A percentile compares a stretch with the other conserved stretches of the same genome.
These are phyloP conservation scores for Orbilia oligospora DNA, from an alignment of 2,329 filamentous ascomycete genomes.

Conservation along the genomic window DNA sequence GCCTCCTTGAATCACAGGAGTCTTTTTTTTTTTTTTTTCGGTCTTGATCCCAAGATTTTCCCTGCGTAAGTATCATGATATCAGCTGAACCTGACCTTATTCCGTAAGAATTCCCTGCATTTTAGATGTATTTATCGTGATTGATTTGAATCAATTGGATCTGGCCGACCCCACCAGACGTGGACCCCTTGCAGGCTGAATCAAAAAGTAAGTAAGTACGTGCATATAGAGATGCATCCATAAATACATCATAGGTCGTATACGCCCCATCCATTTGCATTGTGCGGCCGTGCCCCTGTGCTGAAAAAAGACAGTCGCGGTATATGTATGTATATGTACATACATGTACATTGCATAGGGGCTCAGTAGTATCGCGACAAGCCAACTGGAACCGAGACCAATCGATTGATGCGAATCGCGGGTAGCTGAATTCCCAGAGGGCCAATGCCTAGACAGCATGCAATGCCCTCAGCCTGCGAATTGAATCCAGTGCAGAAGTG, in stretches of 20 bases:
- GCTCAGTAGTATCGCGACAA: not conserved
- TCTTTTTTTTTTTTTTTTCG: constrained; percentile 4
- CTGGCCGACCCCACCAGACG: not conserved
- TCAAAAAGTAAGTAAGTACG: constrained; percentile 3
- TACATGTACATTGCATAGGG: not conserved
- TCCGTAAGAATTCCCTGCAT: not conserved
- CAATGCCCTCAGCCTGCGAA: not conserved
- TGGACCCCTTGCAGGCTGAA: constrained; percentile 44
- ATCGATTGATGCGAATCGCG: too few relatives aligned
- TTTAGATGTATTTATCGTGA: not conserved
- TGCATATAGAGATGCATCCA: constrained; percentile 2
- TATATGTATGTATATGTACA: not conserved
- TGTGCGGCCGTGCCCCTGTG: not conserved
- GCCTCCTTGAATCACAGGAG: constrained; percentile 36
- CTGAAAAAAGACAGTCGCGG: not conserved
- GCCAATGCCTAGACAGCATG: not conserved
- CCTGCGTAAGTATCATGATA: not conserved
- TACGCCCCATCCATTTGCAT: not conserved
- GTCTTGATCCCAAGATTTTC: not conserved
- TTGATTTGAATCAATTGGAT: not conserved
- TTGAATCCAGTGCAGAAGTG: not conserved
- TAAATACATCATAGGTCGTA: not conserved
- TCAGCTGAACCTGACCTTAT: constrained; percentile 17
- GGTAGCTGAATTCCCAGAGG: not conserved
- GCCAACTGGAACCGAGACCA: not conserved